Evolutionary conservation across 164 flowering plant genomes (phyloP).

Genomic region (Pachysandra terminalis): DNA sequence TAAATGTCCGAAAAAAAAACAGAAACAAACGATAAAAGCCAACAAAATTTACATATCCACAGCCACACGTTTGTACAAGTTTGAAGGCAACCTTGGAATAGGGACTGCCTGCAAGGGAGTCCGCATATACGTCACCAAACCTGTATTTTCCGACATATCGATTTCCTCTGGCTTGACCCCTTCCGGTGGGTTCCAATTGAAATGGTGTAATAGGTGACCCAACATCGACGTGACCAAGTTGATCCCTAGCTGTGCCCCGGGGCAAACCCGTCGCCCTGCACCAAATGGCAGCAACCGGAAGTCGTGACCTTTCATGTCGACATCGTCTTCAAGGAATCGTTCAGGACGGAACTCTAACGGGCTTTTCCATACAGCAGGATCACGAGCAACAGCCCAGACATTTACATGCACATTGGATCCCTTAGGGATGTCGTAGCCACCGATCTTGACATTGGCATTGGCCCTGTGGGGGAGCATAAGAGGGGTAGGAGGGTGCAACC

Average conservation of each 20-base stretch:
- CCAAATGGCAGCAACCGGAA: conserved; percentile 14
- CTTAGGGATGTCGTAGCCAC: conserved; percentile 13
- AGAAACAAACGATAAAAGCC: neutral
- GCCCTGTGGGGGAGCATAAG: conserved; percentile 1
- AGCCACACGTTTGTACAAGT: conserved; percentile 16
- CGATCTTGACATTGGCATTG: conserved; percentile 3
- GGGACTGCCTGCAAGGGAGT: conserved; percentile 20
- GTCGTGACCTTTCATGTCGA: conserved; percentile 14
- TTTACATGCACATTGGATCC: conserved; percentile 13
- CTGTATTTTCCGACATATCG: conserved; percentile 22
- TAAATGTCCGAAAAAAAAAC: too few species aligned
- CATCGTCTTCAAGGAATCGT: conserved; percentile 11
- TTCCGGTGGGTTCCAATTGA: conserved; percentile 13
- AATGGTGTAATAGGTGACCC: conserved; percentile 24
- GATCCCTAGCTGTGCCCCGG: conserved; percentile 21
- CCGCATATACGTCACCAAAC: conserved; percentile 18
- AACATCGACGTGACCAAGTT: conserved; percentile 20
- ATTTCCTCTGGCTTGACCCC: conserved; percentile 21
- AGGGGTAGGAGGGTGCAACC: conserved; percentile 1
- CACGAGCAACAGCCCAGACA: conserved; percentile 10
- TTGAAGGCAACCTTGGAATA: conserved; percentile 17
- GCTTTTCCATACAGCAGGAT: conserved; percentile 8
- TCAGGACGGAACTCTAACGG: conserved; percentile 8
- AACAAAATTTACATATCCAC: conserved; percentile 1
- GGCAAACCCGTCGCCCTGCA: conserved; percentile 11